Percentiles rank a stretch among this genome's conserved stretches.
Conservation (phyloP, 2,329 filamentous ascomycete genomes). For the Epichloe uncinata region DNA sequence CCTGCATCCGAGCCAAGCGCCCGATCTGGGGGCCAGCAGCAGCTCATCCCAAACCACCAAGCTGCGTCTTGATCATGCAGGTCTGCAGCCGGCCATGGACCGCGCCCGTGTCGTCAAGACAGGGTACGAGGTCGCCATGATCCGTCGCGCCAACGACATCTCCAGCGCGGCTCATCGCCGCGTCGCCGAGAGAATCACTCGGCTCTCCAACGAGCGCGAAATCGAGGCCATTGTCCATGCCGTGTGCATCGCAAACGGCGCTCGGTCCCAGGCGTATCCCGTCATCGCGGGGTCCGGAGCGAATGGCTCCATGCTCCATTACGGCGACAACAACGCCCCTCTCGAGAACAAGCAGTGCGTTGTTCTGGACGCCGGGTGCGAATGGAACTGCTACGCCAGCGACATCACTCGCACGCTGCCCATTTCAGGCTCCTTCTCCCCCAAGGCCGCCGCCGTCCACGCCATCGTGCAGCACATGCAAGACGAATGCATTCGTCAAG, state of each 20-base stretch:
- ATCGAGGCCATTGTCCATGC: constrained; percentile 67
- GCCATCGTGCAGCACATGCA: constrained; percentile 73
- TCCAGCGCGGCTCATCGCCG: constrained; percentile 64
- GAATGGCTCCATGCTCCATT: constrained; percentile 82
- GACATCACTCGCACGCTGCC: constrained; percentile 87
- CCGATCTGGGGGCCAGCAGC: constrained; percentile 8
- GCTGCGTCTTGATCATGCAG: constrained; percentile 32
- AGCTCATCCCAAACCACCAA: constrained; percentile 7
- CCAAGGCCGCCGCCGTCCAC: constrained; percentile 61
- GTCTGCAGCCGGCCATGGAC: constrained; percentile 61
- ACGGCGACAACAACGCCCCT: constrained; percentile 63
- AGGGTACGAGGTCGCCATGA: constrained; percentile 69
- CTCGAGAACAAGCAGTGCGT: constrained; percentile 59
- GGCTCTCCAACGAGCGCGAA: constrained; percentile 64
- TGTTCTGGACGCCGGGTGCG: constrained; percentile 76
- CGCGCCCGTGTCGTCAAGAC: constrained; percentile 71
- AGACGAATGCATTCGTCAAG: constrained; percentile 51
- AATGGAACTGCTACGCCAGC: constrained; percentile 74
- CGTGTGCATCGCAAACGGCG: constrained; percentile 58
- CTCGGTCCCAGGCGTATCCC: constrained; percentile 70
- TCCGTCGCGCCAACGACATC: constrained; percentile 69
- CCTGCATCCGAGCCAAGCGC: constrained; percentile 33
- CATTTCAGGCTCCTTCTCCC: constrained; percentile 52
- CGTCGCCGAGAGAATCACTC: constrained; percentile 51
- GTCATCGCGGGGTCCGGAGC: constrained; percentile 75